Percentiles rank a stretch among this genome's conserved stretches.
Evolutionary conservation across 495 filamentous ascomycete genomes (phyloP).

Genomic region (Letharia lupina): DNA sequence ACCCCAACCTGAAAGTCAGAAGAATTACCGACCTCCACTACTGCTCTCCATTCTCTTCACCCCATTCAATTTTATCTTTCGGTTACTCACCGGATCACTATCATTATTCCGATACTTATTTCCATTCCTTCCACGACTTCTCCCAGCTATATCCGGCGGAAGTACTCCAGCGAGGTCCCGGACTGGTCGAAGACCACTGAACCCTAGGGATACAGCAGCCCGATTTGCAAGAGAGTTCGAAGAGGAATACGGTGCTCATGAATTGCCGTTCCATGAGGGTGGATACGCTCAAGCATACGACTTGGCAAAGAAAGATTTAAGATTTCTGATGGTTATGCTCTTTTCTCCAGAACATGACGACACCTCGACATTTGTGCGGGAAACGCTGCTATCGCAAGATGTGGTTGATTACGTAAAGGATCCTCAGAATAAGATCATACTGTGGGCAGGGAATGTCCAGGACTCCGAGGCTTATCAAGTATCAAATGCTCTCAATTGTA

Average conservation of each 20-base stretch:
- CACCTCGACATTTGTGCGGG: conserved; percentile 69
- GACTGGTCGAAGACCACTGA: conserved; percentile 61
- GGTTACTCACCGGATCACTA: conserved; percentile 53
- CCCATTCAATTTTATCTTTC: conserved; percentile 71
- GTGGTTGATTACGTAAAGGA: conserved; percentile 65
- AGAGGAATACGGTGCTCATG: conserved; percentile 72
- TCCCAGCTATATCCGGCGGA: conserved; percentile 32
- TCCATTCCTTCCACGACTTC: conserved; percentile 72
- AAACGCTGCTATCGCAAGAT: conserved; percentile 70
- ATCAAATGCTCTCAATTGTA: conserved; percentile 68
- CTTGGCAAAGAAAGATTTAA: conserved; percentile 78
- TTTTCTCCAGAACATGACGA: conserved; percentile 91
- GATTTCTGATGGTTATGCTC: conserved; percentile 78
- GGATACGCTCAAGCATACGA: conserved; percentile 89
- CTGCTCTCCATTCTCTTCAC: conserved; percentile 69
- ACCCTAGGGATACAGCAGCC: conserved; percentile 78
- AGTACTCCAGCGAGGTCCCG: conserved; percentile 47
- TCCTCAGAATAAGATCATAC: conserved; percentile 61
- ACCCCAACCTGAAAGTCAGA: conserved; percentile 57
- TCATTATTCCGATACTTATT: conserved; percentile 63
- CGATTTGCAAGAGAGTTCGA: conserved; percentile 88
- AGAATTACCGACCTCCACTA: conserved; percentile 59
- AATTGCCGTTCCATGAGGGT: conserved; percentile 67
- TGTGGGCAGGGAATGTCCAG: conserved; percentile 87
- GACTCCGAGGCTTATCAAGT: conserved; percentile 94